Evolutionary conservation across 1,284 basidiomycete genomes (phyloP).

Genomic region (Puccinia novopanici): DNA sequence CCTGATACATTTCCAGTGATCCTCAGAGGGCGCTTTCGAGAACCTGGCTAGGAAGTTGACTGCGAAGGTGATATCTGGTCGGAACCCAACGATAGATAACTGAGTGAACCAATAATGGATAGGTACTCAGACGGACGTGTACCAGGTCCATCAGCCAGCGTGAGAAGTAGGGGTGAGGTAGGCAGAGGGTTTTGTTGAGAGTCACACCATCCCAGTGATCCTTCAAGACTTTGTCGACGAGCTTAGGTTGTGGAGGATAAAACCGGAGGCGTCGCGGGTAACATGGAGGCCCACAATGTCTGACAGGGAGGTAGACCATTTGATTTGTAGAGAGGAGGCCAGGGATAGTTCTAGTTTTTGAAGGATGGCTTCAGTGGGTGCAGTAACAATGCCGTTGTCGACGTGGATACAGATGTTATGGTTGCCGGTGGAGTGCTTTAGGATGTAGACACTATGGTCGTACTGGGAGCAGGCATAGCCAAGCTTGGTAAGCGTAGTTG

Average conservation of each 20-base stretch:
- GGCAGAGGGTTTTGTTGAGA: neutral
- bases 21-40: neutral
- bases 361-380: neutral
- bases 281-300: constrained; percentile 23
- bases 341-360: neutral
- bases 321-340: neutral
- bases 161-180: neutral
- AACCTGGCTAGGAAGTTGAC: neutral
- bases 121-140: neutral
- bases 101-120: neutral
- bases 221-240: neutral
- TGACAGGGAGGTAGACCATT: neutral
- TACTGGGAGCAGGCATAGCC: neutral
- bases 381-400: constrained; percentile 28
- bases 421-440: neutral
- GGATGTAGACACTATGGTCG: constrained; percentile 1
- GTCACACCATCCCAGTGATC: neutral
- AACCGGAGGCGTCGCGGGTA: neutral
- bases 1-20: constrained; percentile 4
- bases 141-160: neutral
- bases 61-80: no score
- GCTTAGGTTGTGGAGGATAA: neutral
- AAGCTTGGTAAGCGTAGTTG: neutral
- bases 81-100: no score
- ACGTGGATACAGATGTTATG: constrained; percentile 24